Base-by-base conservation (phyloP, 208 protist species). In the Acanthamoeba castellanii region DNA sequence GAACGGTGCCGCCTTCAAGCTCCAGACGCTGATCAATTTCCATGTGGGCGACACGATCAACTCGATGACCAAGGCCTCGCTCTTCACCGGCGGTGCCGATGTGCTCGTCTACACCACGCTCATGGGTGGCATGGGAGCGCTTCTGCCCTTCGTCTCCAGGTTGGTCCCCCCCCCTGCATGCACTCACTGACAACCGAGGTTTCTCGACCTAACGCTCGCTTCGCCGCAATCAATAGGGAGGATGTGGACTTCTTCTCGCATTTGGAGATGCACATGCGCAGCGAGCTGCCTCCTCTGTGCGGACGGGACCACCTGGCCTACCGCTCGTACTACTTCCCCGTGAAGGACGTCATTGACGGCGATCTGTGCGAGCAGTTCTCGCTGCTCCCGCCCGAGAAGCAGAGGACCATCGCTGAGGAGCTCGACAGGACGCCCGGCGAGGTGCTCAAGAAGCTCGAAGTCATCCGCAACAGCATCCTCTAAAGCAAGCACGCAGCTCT, bases 311-410 rank as follows among this genome's bases (percentile, higher is more conserved):
- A 99, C 95, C 92, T 99, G 5, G 30, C 95, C 16, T 99, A 97
- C 92, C 92, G 98, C n/a, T 98, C 97, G 50, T 98, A 96, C 74
- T 99, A 98, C 85, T 97, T 98, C 94, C 98, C 98, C 4, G 96
- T 97, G 27, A 98, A 98, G 95, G 94, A 96, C 82, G 97, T 98
- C 14, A 96, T 99, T 47, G 98, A 99, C 95, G 98, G 98, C 37
- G 98, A 99, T 74, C 95, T 99, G 8, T 98, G 97, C 95, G 98
- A 99, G 95, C 96, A 96, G 78, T 99, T 97, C 55, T 94, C 76
- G 20, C 64, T 57, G 0, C 90, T 99, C 0, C 32, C 89, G 30
- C 20, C 91, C 20, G 32, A 61, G 13, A 98, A 97, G 95, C 96
- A 98, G 94, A 27, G 42, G 52, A 22, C 84, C 9, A 98, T 99